Evolutionary conservation across 805 yeast genomes (phyloP).

Genomic region (Kluyveromyces nonfermentans): DNA sequence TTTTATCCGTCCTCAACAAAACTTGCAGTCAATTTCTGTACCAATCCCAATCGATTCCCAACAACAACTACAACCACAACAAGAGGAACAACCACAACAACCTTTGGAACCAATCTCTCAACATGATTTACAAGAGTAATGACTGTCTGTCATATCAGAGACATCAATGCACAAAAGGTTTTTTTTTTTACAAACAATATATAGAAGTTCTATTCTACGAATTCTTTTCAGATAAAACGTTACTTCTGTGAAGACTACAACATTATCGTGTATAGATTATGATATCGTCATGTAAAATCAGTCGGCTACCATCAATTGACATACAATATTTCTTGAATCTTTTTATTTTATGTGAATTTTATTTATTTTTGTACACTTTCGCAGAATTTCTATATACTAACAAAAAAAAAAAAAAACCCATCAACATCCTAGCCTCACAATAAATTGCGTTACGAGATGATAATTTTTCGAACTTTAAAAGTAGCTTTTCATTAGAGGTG

Average conservation of each 20-base stretch:
- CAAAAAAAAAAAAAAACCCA: neutral
- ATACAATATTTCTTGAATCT: too few species aligned
- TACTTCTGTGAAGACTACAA: neutral
- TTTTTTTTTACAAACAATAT: neutral
- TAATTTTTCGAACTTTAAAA: neutral
- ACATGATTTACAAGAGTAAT: slow-evolving; percentile 5
- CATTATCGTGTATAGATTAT: neutral
- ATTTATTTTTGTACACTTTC: too few species aligned
- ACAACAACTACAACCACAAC: slow-evolving; percentile 3
- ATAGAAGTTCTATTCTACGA: neutral
- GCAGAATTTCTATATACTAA: too few species aligned
- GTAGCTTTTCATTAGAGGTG: neutral
- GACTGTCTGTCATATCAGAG: neutral
- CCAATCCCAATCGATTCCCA: slow-evolving; percentile 3
- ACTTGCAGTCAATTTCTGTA: slow-evolving; percentile 7
- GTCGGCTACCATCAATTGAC: neutral
- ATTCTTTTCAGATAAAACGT: neutral
- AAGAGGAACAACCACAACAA: slow-evolving; percentile 10
- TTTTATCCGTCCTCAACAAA: slow-evolving; percentile 20
- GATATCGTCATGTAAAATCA: neutral
- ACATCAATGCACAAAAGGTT: neutral
- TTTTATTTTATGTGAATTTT: too few species aligned
- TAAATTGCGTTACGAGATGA: neutral
- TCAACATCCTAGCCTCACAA: neutral
- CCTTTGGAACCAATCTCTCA: slow-evolving; percentile 6